Evolutionary conservation across 371 early-diverging fungal genomes (phyloP).

Genomic region (Lichtheimia hyalospora): DNA sequence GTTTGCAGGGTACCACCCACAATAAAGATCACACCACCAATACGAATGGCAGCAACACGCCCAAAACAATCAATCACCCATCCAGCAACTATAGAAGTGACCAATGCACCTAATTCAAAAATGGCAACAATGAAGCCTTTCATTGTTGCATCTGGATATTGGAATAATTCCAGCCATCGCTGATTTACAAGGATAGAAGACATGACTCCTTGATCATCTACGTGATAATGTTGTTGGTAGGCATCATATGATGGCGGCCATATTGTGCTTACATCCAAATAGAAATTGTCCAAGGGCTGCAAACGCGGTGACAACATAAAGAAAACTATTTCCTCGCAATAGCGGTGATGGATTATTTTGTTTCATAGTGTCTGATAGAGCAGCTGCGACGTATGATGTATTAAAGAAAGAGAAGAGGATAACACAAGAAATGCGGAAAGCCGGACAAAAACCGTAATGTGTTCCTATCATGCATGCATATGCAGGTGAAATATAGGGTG

Average conservation of each 20-base stretch:
- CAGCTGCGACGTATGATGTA: no score
- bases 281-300: conserved; percentile 42
- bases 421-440: no score
- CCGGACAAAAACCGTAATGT: no score
- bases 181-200: conserved; percentile 38
- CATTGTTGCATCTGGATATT: conserved; percentile 30
- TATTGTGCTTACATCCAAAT: conserved; percentile 37
- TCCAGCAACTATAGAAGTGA: conserved; percentile 31
- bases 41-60: conserved; percentile 41
- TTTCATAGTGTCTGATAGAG: no score
- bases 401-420: no score
- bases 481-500: no score
- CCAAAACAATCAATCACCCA: conserved; percentile 45
- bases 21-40: conserved; percentile 46
- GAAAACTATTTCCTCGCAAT: no score
- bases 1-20: conserved; percentile 46
- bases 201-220: conserved; percentile 43
- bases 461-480: no score
- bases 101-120: conserved; percentile 43
- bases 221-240: no score
- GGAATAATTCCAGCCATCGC: conserved; percentile 27
- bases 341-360: no score
- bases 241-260: no score
- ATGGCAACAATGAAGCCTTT: conserved; percentile 41
- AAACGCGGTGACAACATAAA: conserved; percentile 34